These are phyloP conservation scores for Populus deltoides DNA, from an alignment of 345 rosid genomes.

Conservation along the genomic window DNA sequence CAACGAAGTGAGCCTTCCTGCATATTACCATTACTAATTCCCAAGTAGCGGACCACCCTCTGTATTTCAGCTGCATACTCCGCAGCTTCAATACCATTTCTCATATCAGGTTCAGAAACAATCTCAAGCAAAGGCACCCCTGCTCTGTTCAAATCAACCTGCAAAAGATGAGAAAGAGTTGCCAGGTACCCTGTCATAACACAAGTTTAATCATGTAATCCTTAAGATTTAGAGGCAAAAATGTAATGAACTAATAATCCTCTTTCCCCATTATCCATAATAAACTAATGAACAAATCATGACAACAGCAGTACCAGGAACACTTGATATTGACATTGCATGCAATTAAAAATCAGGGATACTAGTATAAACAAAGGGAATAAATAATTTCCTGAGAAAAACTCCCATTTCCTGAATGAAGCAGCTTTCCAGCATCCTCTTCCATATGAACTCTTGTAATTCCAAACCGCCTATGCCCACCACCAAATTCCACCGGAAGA, in stretches of 20 bases:
- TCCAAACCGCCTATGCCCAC: slow-evolving; percentile 86
- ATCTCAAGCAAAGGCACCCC: slow-evolving; percentile 97
- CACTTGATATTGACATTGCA: slow-evolving; percentile 3
- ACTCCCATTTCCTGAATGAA: slow-evolving; percentile 71
- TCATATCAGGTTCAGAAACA: slow-evolving; percentile 98
- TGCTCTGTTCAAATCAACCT: slow-evolving; percentile 95
- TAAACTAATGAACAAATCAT: not conserved
- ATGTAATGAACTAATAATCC: not conserved
- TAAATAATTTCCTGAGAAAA: slow-evolving; percentile 59
- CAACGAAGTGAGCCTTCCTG: slow-evolving; percentile 96
- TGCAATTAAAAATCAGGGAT: not conserved
- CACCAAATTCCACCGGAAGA: slow-evolving; percentile 84
- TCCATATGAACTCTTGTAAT: slow-evolving; percentile 97
- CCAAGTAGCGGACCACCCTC: slow-evolving; percentile 79
- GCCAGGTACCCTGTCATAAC: slow-evolving; percentile 9
- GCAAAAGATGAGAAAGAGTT: slow-evolving; percentile 20
- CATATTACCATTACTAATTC: slow-evolving; percentile 88
- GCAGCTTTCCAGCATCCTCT: slow-evolving; percentile 93
- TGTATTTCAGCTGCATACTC: slow-evolving; percentile 85
- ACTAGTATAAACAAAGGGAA: slow-evolving; percentile 19
- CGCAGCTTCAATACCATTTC: slow-evolving; percentile 82
- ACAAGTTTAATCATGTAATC: not conserved
- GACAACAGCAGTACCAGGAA: not conserved
- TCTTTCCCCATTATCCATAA: not conserved
- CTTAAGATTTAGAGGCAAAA: not conserved